These are phyloP conservation scores for Beauveria scarabaeidicola DNA, from an alignment of 2,329 filamentous ascomycete genomes.

Conservation along the genomic window DNA sequence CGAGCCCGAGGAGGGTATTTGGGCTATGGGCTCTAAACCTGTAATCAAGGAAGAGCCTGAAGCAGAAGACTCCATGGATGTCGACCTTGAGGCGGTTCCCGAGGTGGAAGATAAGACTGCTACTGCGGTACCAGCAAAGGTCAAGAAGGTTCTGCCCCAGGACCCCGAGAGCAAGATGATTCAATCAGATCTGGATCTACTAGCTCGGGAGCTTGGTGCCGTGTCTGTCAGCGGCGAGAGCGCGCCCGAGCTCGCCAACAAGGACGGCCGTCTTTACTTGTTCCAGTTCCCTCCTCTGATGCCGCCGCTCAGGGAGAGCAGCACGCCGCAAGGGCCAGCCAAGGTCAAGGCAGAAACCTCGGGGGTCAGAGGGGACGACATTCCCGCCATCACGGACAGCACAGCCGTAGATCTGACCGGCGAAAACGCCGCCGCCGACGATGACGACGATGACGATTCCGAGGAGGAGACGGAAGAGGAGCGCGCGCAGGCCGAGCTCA, in stretches of 20 bases:
- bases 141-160: constrained; percentile 19
- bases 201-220: constrained; percentile 35
- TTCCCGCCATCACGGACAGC: constrained; percentile 17
- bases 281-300: constrained; percentile 58
- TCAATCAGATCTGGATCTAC: constrained; percentile 31
- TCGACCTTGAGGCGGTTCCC: constrained; percentile 8
- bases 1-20: constrained; percentile 30
- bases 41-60: constrained; percentile 38
- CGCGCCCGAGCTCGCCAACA: constrained; percentile 25
- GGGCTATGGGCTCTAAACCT: constrained; percentile 32
- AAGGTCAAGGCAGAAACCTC: constrained; percentile 37
- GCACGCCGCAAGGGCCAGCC: constrained; percentile 17
- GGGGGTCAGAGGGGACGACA: constrained; percentile 29
- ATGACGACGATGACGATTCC: constrained; percentile 21
- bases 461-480: constrained; percentile 16
- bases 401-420: constrained; percentile 35
- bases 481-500: constrained; percentile 25
- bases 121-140: constrained; percentile 12
- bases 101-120: background rate
- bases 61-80: constrained; percentile 25
- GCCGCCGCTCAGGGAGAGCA: constrained; percentile 39
- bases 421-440: constrained; percentile 15
- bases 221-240: constrained; percentile 22
- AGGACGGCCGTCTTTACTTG: constrained; percentile 51
- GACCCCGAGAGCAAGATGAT: constrained; percentile 33